Conservation (phyloP, 495 filamentous ascomycete species). For the Aspergillus saccharolyticus region DNA sequence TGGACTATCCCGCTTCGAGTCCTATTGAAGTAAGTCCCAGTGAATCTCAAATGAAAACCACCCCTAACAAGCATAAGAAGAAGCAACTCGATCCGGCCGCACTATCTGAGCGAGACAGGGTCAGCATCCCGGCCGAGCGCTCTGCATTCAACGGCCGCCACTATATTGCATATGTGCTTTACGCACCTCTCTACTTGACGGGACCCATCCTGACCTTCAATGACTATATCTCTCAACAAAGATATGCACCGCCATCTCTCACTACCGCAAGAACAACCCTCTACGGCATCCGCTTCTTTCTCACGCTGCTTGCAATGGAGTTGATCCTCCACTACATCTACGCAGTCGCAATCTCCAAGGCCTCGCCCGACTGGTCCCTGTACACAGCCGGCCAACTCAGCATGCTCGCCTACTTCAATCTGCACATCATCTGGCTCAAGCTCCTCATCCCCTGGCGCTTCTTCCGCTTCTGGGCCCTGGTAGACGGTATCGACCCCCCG, state of each 20-base stretch:
- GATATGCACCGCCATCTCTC: slow-evolving; percentile 66
- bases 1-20: slow-evolving; percentile 58
- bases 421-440: slow-evolving; percentile 97
- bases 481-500: slow-evolving; percentile 88
- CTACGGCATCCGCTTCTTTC: slow-evolving; percentile 79
- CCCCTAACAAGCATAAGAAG: slow-evolving; percentile 82
- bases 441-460: slow-evolving; percentile 94
- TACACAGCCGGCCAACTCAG: slow-evolving; percentile 87
- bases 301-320: slow-evolving; percentile 87
- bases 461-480: slow-evolving; percentile 89
- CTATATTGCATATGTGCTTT: slow-evolving; percentile 82
- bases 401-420: slow-evolving; percentile 92
- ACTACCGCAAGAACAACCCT: slow-evolving; percentile 59
- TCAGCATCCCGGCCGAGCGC: slow-evolving; percentile 64
- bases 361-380: slow-evolving; percentile 67
- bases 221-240: slow-evolving; percentile 86
- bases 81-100: slow-evolving; percentile 84
- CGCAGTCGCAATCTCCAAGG: slow-evolving; percentile 85
- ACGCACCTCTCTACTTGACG: slow-evolving; percentile 87
- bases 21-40: slow-evolving; percentile 71
- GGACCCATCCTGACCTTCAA: slow-evolving; percentile 97
- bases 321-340: slow-evolving; percentile 91
- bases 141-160: slow-evolving; percentile 72
- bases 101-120: slow-evolving; percentile 81
- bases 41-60: slow-evolving; percentile 2